A percentile compares a stretch with the other conserved stretches of the same genome.
These are phyloP conservation scores for Arabis alpina DNA, from an alignment of 345 rosid species.

Conservation along the genomic window DNA sequence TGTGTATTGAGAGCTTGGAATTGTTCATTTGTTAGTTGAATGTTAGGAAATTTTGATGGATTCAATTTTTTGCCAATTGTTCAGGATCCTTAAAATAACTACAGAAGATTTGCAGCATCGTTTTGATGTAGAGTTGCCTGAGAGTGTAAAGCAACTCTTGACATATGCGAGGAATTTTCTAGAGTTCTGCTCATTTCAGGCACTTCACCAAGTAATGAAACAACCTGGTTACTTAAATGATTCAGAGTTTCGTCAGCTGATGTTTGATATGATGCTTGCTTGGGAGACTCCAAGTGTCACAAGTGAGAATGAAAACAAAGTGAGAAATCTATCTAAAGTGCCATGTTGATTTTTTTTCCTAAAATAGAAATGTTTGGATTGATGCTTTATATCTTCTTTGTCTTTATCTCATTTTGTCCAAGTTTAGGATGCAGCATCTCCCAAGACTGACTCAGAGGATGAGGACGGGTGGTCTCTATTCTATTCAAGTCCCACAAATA, in stretches of 20 bases:
- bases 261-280: slow-evolving; percentile 98
- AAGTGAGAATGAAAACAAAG: slow-evolving; percentile 50
- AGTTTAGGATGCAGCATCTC: slow-evolving; percentile 59
- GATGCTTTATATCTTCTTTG: neutral
- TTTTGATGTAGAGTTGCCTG: slow-evolving; percentile 77
- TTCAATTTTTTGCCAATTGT: slow-evolving; percentile 10
- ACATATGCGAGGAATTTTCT: slow-evolving; percentile 73
- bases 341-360: neutral
- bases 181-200: slow-evolving; percentile 80
- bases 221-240: slow-evolving; percentile 71
- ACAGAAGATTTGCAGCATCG: slow-evolving; percentile 70
- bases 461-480: slow-evolving; percentile 82
- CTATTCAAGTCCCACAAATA: slow-evolving; percentile 72
- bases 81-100: slow-evolving; percentile 69
- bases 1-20: neutral
- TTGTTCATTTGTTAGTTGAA: neutral
- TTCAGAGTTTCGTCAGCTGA: slow-evolving; percentile 70
- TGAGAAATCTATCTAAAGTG: slow-evolving; percentile 38
- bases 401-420: slow-evolving; percentile 29
- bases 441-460: slow-evolving; percentile 58
- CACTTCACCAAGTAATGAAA: slow-evolving; percentile 53
- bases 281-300: slow-evolving; percentile 81
- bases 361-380: neutral
- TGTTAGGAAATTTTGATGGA: neutral
- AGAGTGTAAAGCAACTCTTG: slow-evolving; percentile 68